Conservation (phyloP, 352 stramenopile species). For the Thalassiosira livingstoniorum region DNA sequence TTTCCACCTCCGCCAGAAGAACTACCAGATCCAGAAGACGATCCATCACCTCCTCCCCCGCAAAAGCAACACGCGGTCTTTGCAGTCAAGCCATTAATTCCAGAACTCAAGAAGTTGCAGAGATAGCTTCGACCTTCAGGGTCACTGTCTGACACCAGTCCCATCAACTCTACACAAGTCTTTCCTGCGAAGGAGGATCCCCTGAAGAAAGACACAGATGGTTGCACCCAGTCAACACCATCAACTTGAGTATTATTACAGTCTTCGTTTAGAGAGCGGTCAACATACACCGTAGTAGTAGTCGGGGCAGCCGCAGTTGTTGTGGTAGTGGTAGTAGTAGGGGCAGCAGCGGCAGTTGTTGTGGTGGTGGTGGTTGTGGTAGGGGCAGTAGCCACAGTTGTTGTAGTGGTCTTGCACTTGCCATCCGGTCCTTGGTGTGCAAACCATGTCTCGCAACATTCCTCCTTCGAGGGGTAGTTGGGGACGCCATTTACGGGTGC, state of each 20-base stretch:
- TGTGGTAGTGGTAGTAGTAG: neutral
- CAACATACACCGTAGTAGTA: neutral
- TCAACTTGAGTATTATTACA: neutral
- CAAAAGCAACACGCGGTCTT: neutral
- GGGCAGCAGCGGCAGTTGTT: neutral
- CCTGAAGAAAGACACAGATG: neutral
- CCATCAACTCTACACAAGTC: neutral
- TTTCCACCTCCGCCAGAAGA: neutral
- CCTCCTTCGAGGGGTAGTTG: neutral
- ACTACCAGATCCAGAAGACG: neutral
- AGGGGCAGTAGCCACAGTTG: neutral
- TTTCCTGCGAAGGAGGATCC: neutral
- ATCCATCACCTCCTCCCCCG: slow-evolving; percentile 1
- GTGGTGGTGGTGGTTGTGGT: neutral
- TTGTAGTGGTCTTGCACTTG: neutral
- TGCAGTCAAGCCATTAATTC: neutral
- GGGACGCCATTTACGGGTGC: neutral
- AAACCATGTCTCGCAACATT: neutral
- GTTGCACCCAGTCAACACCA: neutral
- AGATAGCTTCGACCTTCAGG: neutral
- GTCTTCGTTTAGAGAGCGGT: neutral
- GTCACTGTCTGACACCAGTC: neutral
- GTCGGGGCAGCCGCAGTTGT: neutral
- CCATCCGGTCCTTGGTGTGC: neutral
- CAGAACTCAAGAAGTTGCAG: neutral